These are phyloP conservation scores for Fusarium scirpi DNA, from an alignment of 2,329 filamentous ascomycete genomes.

Conservation along the genomic window DNA sequence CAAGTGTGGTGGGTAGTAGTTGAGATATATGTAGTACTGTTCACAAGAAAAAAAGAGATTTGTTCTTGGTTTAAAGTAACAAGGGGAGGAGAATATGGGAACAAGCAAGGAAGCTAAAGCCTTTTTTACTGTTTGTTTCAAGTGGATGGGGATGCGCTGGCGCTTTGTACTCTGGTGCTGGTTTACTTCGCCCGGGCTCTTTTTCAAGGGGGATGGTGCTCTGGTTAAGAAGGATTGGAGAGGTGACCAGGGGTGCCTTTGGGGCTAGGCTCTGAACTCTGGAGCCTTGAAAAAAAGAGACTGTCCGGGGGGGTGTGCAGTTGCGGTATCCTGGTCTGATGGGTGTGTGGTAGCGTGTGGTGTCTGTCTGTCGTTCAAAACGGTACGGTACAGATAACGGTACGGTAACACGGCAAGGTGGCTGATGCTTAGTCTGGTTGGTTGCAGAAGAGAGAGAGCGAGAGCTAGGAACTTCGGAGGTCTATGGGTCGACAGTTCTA, in stretches of 20 bases:
- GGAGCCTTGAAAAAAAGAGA: constrained; percentile 36
- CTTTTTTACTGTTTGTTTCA: constrained; percentile 31
- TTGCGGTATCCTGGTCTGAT: neutral
- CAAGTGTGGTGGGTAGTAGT: constrained; percentile 25
- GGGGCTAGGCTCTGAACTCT: constrained; percentile 33
- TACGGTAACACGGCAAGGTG: constrained; percentile 33
- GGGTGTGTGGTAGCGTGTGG: neutral
- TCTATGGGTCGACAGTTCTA: constrained; percentile 12
- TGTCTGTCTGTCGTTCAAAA: neutral
- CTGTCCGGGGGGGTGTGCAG: constrained; percentile 28
- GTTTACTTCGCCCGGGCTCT: constrained; percentile 20
- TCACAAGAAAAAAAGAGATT: neutral
- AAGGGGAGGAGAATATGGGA: neutral
- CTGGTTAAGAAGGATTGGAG: constrained; percentile 32
- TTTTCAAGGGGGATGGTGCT: constrained; percentile 28
- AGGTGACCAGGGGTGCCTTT: constrained; percentile 22
- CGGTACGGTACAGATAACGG: constrained; percentile 8
- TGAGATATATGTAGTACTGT: constrained; percentile 24
- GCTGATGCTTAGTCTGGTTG: constrained; percentile 46
- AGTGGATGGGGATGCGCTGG: constrained; percentile 39
- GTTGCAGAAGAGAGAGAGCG: constrained; percentile 23
- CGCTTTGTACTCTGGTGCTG: constrained; percentile 25
- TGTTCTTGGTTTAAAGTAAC: neutral
- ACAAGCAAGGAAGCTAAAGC: constrained; percentile 23
- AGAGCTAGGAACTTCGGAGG: neutral